Evolutionary conservation across 208 protist genomes (phyloP).

Genomic region (Vickermania ingenoplastis): DNA sequence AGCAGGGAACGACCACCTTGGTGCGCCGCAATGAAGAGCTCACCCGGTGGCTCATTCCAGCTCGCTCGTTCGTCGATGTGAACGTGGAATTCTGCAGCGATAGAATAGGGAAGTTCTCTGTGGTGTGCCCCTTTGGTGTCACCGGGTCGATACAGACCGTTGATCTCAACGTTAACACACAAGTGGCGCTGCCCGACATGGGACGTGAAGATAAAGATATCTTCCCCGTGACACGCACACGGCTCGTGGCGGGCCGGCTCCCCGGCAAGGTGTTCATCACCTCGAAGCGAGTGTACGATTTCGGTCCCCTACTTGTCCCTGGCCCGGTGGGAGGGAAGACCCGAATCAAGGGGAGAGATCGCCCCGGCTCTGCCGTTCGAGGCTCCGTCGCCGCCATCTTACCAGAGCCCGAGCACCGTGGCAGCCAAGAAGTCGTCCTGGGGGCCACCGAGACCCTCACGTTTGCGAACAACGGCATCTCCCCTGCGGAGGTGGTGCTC

Average conservation of each 20-base stretch:
- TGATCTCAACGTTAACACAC: conserved; percentile 30
- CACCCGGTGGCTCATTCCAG: conserved; percentile 78
- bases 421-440: conserved; percentile 7
- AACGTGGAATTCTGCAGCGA: conserved; percentile 78
- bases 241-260: conserved; percentile 14
- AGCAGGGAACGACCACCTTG: conserved; percentile 7
- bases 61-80: conserved; percentile 50
- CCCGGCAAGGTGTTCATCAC: conserved; percentile 56
- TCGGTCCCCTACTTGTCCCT: conserved; percentile 89
- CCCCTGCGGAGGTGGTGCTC: conserved; percentile 60
- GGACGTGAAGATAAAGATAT: conserved; percentile 73
- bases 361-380: conserved; percentile 4
- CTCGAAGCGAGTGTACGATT: conserved; percentile 84
- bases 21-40: conserved; percentile 40
- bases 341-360: conserved; percentile 21
- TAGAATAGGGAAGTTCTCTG: conserved; percentile 19
- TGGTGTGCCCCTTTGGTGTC: conserved; percentile 67
- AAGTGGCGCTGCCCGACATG: conserved; percentile 78
- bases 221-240: conserved; percentile 51
- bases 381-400: neutral
- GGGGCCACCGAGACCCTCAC: conserved; percentile 44
- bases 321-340: conserved; percentile 15
- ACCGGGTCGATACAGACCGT: conserved; percentile 62
- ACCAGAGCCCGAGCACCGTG: conserved; percentile 3
- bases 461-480: conserved; percentile 87